Percentiles rank a stretch among this genome's conserved stretches.
Evolutionary conservation across 805 yeast genomes (phyloP).

Genomic region (Ogataea pini): DNA sequence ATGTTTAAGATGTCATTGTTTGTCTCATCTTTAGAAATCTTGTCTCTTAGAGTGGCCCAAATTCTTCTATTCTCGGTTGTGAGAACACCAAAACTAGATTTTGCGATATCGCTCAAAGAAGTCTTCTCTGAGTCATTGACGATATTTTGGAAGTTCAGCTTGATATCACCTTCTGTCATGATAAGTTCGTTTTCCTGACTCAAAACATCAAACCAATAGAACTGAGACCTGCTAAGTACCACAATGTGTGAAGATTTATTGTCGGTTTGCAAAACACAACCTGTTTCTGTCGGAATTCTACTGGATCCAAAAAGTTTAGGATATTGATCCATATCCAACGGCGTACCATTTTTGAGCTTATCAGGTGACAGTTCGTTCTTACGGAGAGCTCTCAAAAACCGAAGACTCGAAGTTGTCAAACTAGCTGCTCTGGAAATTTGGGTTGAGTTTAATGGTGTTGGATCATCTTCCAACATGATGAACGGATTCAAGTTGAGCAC

Average conservation of each 20-base stretch:
- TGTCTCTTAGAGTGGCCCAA: constrained; percentile 77
- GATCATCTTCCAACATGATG: constrained; percentile 88
- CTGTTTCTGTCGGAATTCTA: constrained; percentile 77
- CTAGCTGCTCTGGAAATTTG: constrained; percentile 83
- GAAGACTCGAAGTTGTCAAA: constrained; percentile 70
- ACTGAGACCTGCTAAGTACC: constrained; percentile 81
- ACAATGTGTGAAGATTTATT: constrained; percentile 74
- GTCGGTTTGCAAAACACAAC: constrained; percentile 87
- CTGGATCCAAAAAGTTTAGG: constrained; percentile 83
- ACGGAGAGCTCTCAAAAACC: constrained; percentile 78
- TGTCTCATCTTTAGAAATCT: constrained; percentile 43
- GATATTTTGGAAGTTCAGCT: constrained; percentile 71
- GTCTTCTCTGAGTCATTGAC: constrained; percentile 67
- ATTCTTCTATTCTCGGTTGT: constrained; percentile 87
- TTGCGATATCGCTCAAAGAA: constrained; percentile 59
- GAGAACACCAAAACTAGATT: constrained; percentile 81
- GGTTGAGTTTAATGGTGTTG: constrained; percentile 62
- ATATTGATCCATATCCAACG: constrained; percentile 91
- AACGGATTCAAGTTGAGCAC: constrained; percentile 92
- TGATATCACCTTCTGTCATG: constrained; percentile 72
- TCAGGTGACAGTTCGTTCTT: constrained; percentile 75
- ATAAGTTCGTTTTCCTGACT: constrained; percentile 71
- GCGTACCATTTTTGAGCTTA: constrained; percentile 55
- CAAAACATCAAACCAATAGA: constrained; percentile 93
- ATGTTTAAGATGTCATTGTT: constrained; percentile 73